Evolutionary conservation across 192 early-diverging fungal species (phyloP).

Genomic region (Backusella sp.): DNA sequence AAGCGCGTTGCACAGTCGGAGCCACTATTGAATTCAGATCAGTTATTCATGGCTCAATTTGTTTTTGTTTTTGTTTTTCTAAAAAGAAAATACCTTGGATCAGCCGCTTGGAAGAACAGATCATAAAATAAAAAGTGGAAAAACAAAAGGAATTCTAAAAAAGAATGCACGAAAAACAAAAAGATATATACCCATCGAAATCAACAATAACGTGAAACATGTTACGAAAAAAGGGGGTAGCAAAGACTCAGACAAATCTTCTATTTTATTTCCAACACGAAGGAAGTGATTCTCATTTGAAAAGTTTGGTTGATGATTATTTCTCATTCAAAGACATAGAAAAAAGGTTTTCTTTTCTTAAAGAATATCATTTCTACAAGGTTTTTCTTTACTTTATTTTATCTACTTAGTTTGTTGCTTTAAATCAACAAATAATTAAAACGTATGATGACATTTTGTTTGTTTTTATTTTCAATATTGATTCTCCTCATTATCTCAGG

Average conservation of each 20-base stretch:
- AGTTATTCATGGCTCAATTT: background rate
- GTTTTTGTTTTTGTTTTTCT: background rate
- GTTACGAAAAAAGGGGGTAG: background rate
- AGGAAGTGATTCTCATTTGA: background rate
- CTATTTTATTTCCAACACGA: background rate
- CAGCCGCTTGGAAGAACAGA: background rate
- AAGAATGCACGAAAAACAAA: background rate
- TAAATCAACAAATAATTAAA: background rate
- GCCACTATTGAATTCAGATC: background rate
- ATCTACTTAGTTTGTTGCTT: background rate
- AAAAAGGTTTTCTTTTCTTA: background rate
- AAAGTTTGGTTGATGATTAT: background rate
- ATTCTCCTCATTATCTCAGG: background rate
- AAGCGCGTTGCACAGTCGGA: background rate
- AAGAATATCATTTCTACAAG: background rate
- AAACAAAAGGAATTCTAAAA: background rate
- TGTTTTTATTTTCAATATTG: background rate
- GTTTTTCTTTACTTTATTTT: background rate
- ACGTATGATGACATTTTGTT: background rate
- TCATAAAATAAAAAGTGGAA: background rate
- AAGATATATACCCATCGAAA: background rate
- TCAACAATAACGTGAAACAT: background rate
- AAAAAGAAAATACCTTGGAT: conserved; percentile 4
- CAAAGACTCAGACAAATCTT: background rate
- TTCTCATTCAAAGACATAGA: background rate